These are phyloP conservation scores for Corymbia calophylla DNA, from an alignment of 441 rosid genomes.

Conservation along the genomic window DNA sequence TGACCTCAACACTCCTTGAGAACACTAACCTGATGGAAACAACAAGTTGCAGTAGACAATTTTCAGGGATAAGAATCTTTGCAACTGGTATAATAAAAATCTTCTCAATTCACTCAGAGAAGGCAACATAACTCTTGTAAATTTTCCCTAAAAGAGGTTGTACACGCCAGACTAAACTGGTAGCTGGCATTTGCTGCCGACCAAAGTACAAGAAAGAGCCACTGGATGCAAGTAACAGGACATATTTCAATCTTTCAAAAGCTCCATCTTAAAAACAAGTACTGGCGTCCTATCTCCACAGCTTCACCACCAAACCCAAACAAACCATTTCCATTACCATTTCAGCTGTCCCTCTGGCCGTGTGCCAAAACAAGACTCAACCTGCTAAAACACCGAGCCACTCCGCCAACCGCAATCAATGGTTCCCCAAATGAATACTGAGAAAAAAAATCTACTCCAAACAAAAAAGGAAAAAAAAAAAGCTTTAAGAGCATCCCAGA, in stretches of 20 bases:
- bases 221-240: neutral
- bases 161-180: neutral
- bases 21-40: neutral
- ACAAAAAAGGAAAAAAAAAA: neutral
- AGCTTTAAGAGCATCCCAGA: neutral
- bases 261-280: neutral
- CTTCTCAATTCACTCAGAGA: neutral
- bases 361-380: neutral
- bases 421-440: neutral
- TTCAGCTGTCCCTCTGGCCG: neutral
- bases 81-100: neutral
- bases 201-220: neutral
- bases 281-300: neutral
- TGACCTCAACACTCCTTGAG: neutral
- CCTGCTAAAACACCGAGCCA: neutral
- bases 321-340: neutral
- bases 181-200: neutral
- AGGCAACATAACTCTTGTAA: neutral
- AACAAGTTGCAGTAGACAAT: neutral
- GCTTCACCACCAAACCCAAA: neutral
- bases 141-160: neutral
- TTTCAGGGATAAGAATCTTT: neutral
- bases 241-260: neutral
- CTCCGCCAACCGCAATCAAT: neutral
- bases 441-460: neutral